Percentiles rank a stretch among this genome's conserved stretches.
Conservation (phyloP, 148 eudicot genomes). For the Rhododendron williamsianum region DNA sequence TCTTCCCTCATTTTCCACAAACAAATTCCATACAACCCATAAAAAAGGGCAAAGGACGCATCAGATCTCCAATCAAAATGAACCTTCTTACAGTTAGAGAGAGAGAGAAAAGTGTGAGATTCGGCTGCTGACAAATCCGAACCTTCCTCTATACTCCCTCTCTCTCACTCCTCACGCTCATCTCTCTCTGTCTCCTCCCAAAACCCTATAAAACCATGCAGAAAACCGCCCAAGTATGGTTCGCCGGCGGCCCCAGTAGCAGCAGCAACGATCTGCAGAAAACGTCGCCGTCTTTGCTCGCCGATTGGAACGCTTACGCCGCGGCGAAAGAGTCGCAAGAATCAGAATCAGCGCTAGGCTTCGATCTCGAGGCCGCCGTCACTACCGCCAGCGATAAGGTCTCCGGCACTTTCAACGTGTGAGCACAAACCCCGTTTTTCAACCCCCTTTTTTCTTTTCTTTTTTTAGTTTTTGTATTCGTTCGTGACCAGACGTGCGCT, state of each 20-base stretch:
- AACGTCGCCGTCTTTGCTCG: conserved; percentile 44
- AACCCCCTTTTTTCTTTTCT: neutral
- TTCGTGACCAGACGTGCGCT: too few species aligned
- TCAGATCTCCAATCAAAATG: neutral
- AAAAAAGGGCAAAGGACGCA: neutral
- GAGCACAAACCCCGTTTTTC: conserved; percentile 1
- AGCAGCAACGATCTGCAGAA: conserved; percentile 19
- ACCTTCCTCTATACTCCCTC: neutral
- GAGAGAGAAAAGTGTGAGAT: neutral
- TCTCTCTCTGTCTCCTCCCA: neutral
- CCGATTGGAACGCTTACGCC: conserved; percentile 67
- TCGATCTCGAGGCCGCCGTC: conserved; percentile 64
- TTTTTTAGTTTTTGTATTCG: too few species aligned
- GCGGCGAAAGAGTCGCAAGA: conserved; percentile 27
- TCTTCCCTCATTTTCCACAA: too few species aligned
- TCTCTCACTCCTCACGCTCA: neutral
- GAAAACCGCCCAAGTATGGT: conserved; percentile 59
- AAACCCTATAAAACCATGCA: conserved; percentile 16
- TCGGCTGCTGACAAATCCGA: neutral
- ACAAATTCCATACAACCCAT: too few species aligned
- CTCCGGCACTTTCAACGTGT: conserved; percentile 57
- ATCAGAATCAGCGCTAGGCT: conserved; percentile 21
- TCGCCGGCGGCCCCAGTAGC: conserved; percentile 42
- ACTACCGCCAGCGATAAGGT: conserved; percentile 51
- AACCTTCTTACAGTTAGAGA: neutral